These are phyloP conservation scores for Ciborinia camelliae DNA, from an alignment of 2,329 filamentous ascomycete species.

Conservation along the genomic window DNA sequence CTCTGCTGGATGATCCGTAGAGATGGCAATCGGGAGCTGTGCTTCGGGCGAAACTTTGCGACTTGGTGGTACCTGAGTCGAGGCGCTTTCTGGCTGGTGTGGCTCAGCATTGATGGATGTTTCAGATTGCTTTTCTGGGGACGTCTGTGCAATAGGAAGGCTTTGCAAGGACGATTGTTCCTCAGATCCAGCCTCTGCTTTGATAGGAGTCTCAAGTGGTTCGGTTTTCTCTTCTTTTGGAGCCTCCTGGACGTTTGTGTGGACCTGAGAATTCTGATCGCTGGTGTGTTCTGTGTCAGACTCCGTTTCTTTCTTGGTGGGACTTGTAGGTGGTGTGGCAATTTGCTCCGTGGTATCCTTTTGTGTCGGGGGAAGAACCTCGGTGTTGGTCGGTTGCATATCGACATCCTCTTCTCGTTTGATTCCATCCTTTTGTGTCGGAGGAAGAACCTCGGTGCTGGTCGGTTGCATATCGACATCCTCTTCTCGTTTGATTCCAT, in stretches of 20 bases:
- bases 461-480: too few relatives aligned
- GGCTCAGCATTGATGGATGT: neutral
- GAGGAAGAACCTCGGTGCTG: neutral
- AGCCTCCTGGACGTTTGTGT: neutral
- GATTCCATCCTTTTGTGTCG: neutral
- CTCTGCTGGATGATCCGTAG: neutral
- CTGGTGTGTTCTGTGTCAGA: neutral
- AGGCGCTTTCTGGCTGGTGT: neutral
- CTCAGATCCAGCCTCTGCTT: neutral
- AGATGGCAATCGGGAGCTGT: neutral
- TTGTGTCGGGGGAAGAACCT: neutral
- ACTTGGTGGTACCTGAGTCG: neutral
- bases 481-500: neutral
- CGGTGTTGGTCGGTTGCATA: neutral
- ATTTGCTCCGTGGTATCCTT: neutral
- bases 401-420: neutral
- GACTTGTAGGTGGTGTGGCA: neutral
- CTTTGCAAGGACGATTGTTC: neutral
- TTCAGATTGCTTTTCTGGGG: neutral
- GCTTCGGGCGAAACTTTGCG: neutral
- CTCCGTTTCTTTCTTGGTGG: neutral
- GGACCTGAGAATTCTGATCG: neutral
- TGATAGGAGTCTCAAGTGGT: neutral
- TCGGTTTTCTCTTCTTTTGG: neutral
- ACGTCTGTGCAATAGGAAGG: neutral